phyloP scores from a whole-genome alignment of 192 early-diverging fungal species.

The Neocallimastix lanati region DNA sequence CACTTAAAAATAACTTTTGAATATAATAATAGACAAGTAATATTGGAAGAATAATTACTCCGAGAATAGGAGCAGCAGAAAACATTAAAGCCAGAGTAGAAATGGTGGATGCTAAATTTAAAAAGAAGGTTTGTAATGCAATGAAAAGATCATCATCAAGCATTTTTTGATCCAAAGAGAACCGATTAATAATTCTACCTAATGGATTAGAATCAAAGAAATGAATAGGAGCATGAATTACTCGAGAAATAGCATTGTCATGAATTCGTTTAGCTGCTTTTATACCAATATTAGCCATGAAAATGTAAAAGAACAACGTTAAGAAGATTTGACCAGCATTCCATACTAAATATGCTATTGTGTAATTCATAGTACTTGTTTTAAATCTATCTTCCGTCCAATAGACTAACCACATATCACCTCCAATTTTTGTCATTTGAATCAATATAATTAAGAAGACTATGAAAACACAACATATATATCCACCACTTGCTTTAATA shows the following conservation, averaged over 20 bases:
- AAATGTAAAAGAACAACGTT: neutral
- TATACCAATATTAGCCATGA: neutral
- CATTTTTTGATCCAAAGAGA: neutral
- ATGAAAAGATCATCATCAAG: conserved; percentile 34
- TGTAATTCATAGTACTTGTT: neutral
- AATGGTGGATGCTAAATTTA: conserved; percentile 29
- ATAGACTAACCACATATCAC: neutral
- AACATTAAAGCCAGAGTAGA: conserved; percentile 31
- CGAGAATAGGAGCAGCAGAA: conserved; percentile 46
- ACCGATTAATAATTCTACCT: conserved; percentile 1
- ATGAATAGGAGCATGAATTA: neutral
- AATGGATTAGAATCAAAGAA: conserved; percentile 2
- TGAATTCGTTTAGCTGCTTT: neutral
- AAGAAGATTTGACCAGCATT: neutral
- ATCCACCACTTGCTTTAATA: conserved; percentile 22
- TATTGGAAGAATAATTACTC: conserved; percentile 49
- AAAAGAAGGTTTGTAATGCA: conserved; percentile 39
- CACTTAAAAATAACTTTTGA: conserved; percentile 44
- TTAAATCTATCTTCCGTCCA: neutral
- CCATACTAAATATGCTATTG: neutral
- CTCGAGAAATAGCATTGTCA: neutral
- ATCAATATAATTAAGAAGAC: neutral
- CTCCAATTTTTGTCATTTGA: neutral
- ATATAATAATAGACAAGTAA: conserved; percentile 50
- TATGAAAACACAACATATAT: too few relatives aligned